These are phyloP conservation scores for Wickerhamiella australiensis DNA, from an alignment of 805 yeast species.

Conservation along the genomic window DNA sequence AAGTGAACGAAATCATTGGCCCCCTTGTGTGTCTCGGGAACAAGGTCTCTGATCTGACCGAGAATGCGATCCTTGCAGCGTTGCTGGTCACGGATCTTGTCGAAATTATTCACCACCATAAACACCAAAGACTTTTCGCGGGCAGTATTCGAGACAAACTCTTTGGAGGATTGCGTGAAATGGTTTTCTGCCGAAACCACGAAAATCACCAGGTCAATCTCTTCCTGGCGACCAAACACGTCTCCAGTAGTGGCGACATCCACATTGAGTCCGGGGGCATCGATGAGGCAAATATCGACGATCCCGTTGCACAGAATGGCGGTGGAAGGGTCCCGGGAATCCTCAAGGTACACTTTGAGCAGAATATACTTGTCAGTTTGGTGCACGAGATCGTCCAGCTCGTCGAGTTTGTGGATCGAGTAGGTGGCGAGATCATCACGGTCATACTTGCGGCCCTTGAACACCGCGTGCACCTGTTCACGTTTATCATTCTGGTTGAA, in stretches of 20 bases:
- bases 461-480: constrained; percentile 91
- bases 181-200: constrained; percentile 95
- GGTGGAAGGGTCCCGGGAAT: constrained; percentile 50
- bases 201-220: constrained; percentile 89
- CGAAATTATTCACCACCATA: constrained; percentile 88
- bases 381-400: constrained; percentile 58
- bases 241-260: constrained; percentile 91
- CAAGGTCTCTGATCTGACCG: constrained; percentile 70
- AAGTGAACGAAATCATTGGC: constrained; percentile 89
- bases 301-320: constrained; percentile 79
- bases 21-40: constrained; percentile 85
- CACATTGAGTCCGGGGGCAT: constrained; percentile 93
- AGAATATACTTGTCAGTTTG: constrained; percentile 59
- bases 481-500: constrained; percentile 57
- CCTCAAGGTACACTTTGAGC: constrained; percentile 72
- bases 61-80: constrained; percentile 66
- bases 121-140: constrained; percentile 84
- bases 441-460: constrained; percentile 36
- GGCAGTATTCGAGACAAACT: constrained; percentile 81
- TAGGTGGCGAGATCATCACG: constrained; percentile 54
- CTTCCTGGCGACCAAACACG: constrained; percentile 91
- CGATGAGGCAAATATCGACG: constrained; percentile 82
- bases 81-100: constrained; percentile 67
- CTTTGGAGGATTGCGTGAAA: constrained; percentile 86
- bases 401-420: constrained; percentile 40